Evolutionary conservation across 2,329 filamentous ascomycete species (phyloP), one percentile per base, ranked within the genome.

Genomic region (Blastomyces percursus): DNA sequence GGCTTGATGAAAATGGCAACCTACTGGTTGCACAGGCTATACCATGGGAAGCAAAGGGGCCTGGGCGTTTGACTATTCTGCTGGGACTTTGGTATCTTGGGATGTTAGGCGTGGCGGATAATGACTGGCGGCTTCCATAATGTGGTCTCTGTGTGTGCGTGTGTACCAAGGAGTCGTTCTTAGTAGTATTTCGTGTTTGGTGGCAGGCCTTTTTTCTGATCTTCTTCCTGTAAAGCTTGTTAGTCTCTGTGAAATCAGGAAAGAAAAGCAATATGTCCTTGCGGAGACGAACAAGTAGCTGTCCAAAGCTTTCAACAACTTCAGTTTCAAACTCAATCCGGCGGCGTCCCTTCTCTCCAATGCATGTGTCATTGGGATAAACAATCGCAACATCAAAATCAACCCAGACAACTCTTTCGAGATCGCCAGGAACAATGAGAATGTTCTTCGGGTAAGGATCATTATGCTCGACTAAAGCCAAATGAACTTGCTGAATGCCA

Each of bases 381-480:
- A 44, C 38, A 61, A 52, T 52, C 40, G 50, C 1, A 61, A 61
- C 50, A 56, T 61, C 60, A 55, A 56, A 61, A 64, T 64, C 63
- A 50, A 64, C 35, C 63, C 63, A 64, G 21, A 64, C 19, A 62
- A 64, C 56, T 48, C 63, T 62, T 40, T 57, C 63, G 16, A 30
- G 27, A 32, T 52, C 6, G 14, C 50, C 21, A 54, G 62, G 64
- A 46, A 66, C 52, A 57, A 66, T 65, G 55, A 64, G 8, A 40
- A 65, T 62, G 44, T 66, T 66, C 62, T 65, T 66, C 16, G 64
- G 62, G 61, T 64, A 65, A 40, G 59, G 58, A 55, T 65, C 65
- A 62, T 65, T 66, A 51, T 66, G 65, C 38, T 65, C 62, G 62
- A 66, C 40, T n/a, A n/a, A n/a, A n/a, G n/a, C n/a, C n/a, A n/a